Evolutionary conservation across 2,329 filamentous ascomycete genomes (phyloP), one percentile per base, ranked within the genome.

Genomic region (Elsinoe ampelina): DNA sequence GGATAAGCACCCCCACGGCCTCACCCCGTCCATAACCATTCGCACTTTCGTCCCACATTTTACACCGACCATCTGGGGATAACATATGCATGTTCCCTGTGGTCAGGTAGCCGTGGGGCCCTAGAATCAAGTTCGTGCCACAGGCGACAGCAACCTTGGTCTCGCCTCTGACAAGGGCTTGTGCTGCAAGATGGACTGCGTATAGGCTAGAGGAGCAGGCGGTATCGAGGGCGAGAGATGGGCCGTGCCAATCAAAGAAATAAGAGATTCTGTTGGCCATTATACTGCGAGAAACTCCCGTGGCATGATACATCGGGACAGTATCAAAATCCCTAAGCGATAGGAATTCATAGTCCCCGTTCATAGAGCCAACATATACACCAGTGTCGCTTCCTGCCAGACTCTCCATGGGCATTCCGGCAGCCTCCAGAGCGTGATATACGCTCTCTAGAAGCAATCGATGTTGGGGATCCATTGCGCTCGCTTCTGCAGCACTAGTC

Each of bases 11-110:
- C 0, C 73, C 73, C 7, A 80, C 65, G 0, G 78, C 80, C 52
- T 84, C 81, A 10, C 77, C 78, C 0, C 79, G 71, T 13, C 70
- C 77, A 63, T 73, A 79, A 5, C 77, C 78, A 61, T 79, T 67
- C 0, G 76, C 79, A 2, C 63, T 60, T 2, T 62, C 66, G 11
- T 66, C 63, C 55, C 67, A 72, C 22, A 65, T 66, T n/a, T 59
- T 52, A 6, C n/a, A 55, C 26, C 36, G 32, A 17, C 70, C 69
- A 13, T 62, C 61, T 0, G 67, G 66, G 2, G 64, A 68, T 7
- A 72, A 60, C 65, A 71, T 68, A 1, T 63, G 57, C 20, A 71
- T 58, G 5, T 66, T 66, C 50, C 58, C 64, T 47, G 66, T 63
- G 1, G 51, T 39, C 15, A 71, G 63, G 50, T 62, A 67, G 13